Evolutionary conservation across 2,329 filamentous ascomycete genomes (phyloP).

Genomic region (Cladosporium sp.): DNA sequence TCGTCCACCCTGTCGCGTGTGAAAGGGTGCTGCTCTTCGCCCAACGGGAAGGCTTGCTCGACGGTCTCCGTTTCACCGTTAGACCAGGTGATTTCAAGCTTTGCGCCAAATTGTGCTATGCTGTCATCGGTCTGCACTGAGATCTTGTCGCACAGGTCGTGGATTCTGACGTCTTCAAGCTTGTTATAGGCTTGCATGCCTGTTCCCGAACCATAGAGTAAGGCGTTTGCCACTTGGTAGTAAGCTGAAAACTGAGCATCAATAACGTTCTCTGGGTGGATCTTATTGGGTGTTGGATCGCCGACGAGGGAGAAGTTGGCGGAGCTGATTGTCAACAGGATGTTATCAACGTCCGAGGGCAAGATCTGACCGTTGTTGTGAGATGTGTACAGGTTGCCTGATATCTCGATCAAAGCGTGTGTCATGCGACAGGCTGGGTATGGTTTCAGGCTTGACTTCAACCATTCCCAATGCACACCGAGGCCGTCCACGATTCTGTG

Average conservation of each 20-base stretch:
- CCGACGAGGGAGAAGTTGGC: conserved; percentile 29
- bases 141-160: conserved; percentile 23
- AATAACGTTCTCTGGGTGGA: conserved; percentile 45
- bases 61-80: conserved; percentile 19
- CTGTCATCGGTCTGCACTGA: conserved; percentile 20
- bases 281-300: conserved; percentile 33
- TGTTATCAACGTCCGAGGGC: conserved; percentile 17
- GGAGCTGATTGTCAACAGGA: conserved; percentile 22
- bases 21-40: conserved; percentile 28
- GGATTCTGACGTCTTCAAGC: conserved; percentile 21
- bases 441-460: conserved; percentile 26
- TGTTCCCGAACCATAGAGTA: conserved; percentile 26
- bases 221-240: conserved; percentile 30
- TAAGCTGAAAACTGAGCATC: conserved; percentile 52
- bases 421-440: conserved; percentile 32
- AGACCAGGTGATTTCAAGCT: conserved; percentile 22
- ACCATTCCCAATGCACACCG: conserved; percentile 25
- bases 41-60: conserved; percentile 24
- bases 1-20: conserved; percentile 26
- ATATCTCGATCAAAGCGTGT: conserved; percentile 30
- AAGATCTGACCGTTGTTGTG: neutral
- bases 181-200: conserved; percentile 27
- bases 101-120: conserved; percentile 22
- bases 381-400: conserved; percentile 18
- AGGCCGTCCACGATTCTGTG: conserved; percentile 19